phyloP scores from a whole-genome alignment of 768 basidiomycete genomes.

The Melanogaster broomeanus region DNA sequence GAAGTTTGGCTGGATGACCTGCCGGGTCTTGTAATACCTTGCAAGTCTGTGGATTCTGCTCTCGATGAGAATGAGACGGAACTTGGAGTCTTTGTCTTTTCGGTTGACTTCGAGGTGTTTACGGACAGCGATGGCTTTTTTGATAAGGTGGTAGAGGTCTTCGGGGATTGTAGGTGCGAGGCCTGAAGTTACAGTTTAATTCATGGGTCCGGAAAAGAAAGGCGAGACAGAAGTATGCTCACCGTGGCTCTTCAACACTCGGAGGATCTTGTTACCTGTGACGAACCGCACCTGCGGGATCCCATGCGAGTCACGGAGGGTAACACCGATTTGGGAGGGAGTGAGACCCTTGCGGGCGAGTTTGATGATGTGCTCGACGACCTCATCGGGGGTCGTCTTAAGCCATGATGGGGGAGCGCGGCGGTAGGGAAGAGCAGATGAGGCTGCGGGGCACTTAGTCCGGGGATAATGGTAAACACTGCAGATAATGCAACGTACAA shows the following conservation, averaged over 20 bases:
- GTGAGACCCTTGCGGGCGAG: constrained; percentile 97
- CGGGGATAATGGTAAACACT: constrained; percentile 11
- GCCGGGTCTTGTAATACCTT: constrained; percentile 98
- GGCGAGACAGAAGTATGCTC: constrained; percentile 37
- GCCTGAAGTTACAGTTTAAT: constrained; percentile 47
- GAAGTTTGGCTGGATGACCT: constrained; percentile 97
- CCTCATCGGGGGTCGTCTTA: constrained; percentile 94
- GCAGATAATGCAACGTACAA: constrained; percentile 56
- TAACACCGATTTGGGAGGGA: constrained; percentile 97
- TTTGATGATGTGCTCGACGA: constrained; percentile 95
- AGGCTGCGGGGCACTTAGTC: constrained; percentile 44
- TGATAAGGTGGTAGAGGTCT: constrained; percentile 99
- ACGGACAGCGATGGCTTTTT: constrained; percentile 99
- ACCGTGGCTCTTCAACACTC: constrained; percentile 96
- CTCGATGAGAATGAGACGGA: constrained; percentile 98
- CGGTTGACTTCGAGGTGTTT: constrained; percentile 98
- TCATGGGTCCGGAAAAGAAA: constrained; percentile 52
- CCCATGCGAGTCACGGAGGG: constrained; percentile 96
- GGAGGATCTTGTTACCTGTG: constrained; percentile 99
- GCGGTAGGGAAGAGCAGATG: constrained; percentile 97
- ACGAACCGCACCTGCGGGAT: constrained; percentile 98
- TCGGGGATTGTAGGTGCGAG: constrained; percentile 97
- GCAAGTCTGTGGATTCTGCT: constrained; percentile 97
- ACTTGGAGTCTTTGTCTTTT: constrained; percentile 98
- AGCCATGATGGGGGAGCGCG: constrained; percentile 95